A percentile compares a stretch with the other conserved stretches of the same genome.
phyloP scores from a whole-genome alignment of 305 asterid species.

The Fraxinus platypoda region DNA sequence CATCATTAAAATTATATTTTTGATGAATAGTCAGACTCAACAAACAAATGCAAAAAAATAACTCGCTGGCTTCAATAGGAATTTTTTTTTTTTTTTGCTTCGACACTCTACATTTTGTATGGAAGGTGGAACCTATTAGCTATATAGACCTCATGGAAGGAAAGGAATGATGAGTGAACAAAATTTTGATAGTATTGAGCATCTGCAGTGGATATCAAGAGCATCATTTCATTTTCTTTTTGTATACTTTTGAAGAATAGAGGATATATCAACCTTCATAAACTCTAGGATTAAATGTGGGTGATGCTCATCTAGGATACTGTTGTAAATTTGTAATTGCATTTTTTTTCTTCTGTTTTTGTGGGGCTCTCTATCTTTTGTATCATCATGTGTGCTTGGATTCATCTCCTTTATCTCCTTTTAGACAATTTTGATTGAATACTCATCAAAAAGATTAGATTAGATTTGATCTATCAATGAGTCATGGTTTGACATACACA shows the following conservation, averaged over 20 bases:
- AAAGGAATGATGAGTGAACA: neutral
- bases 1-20: neutral
- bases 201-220: neutral
- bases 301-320: neutral
- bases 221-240: neutral
- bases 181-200: neutral
- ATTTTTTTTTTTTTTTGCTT: neutral
- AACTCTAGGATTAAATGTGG: neutral
- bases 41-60: neutral
- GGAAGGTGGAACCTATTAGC: neutral
- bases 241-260: neutral
- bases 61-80: neutral
- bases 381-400: neutral
- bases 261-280: neutral
- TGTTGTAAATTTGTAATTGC: neutral
- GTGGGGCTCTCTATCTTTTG: neutral
- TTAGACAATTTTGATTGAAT: neutral
- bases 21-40: neutral
- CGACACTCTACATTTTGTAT: neutral
- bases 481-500: neutral
- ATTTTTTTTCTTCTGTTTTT: neutral
- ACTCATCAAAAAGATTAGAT: neutral
- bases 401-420: neutral
- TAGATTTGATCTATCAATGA: neutral
- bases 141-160: neutral